These are phyloP conservation scores for Colletotrichum sojae DNA, from an alignment of 2,329 filamentous ascomycete species.

Conservation along the genomic window DNA sequence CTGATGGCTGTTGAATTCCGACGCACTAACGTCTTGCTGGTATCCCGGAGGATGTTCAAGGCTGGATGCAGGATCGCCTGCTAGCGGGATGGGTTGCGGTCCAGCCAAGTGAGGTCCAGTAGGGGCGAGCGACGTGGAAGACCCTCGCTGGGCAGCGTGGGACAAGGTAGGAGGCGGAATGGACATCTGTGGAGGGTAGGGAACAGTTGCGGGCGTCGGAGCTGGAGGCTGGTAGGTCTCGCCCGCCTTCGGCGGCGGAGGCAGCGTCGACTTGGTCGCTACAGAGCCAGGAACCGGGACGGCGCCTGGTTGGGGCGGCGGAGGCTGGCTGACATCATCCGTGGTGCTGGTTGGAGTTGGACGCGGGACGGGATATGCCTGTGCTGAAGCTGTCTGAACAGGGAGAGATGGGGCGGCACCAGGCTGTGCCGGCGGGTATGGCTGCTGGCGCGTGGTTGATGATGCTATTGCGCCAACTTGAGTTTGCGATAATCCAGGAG, in stretches of 20 bases:
- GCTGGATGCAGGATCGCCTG: slow-evolving; percentile 45
- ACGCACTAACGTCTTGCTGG: slow-evolving; percentile 67
- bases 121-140: slow-evolving; percentile 57
- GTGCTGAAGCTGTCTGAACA: slow-evolving; percentile 56
- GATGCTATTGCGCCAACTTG: slow-evolving; percentile 42
- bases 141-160: slow-evolving; percentile 60
- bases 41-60: slow-evolving; percentile 69
- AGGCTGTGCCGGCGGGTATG: slow-evolving; percentile 61
- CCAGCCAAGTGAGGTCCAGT: slow-evolving; percentile 46
- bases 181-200: slow-evolving; percentile 64
- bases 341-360: slow-evolving; percentile 60
- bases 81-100: slow-evolving; percentile 45
- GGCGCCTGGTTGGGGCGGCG: slow-evolving; percentile 71
- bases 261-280: slow-evolving; percentile 51
- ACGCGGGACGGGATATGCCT: slow-evolving; percentile 52
- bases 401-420: slow-evolving; percentile 62
- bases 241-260: slow-evolving; percentile 67
- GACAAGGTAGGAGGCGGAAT: slow-evolving; percentile 62
- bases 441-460: slow-evolving; percentile 44
- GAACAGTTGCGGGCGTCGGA: slow-evolving; percentile 51
- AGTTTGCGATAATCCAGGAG: slow-evolving; percentile 41
- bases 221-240: slow-evolving; percentile 58
- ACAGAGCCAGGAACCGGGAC: slow-evolving; percentile 61
- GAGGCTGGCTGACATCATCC: slow-evolving; percentile 55
- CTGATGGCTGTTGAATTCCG: slow-evolving; percentile 65